Percentiles rank a stretch among this genome's conserved stretches.
These are phyloP conservation scores for Yamadazyma conglobata DNA, from an alignment of 1,139 yeast species.

Conservation along the genomic window DNA sequence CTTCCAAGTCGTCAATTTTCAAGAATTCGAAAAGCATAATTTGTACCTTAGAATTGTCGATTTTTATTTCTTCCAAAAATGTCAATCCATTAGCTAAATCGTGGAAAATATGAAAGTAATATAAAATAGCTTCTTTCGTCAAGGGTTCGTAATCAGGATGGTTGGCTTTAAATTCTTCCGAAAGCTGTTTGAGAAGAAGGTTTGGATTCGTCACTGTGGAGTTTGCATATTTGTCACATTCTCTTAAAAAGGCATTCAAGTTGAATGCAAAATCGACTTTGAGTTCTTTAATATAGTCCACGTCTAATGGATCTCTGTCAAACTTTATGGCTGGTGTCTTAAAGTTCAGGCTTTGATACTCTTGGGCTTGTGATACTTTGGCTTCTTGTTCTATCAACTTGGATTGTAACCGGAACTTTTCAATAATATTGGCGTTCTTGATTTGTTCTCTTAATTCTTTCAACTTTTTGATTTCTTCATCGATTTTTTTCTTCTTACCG, in stretches of 20 bases:
- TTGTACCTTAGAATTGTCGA: constrained; percentile 24
- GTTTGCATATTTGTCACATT: constrained; percentile 19
- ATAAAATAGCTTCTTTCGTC: constrained; percentile 27
- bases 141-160: constrained; percentile 21
- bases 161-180: constrained; percentile 19
- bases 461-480: constrained; percentile 20
- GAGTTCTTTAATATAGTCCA: constrained; percentile 17
- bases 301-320: constrained; percentile 20
- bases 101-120: constrained; percentile 28
- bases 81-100: constrained; percentile 29
- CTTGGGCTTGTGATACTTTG: constrained; percentile 23
- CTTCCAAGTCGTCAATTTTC: constrained; percentile 11
- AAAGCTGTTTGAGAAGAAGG: constrained; percentile 15
- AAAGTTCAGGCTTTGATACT: constrained; percentile 17
- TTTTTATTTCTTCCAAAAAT: constrained; percentile 28
- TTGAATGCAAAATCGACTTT: constrained; percentile 21
- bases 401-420: constrained; percentile 22
- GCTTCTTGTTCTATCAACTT: constrained; percentile 26
- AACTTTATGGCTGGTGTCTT: constrained; percentile 21
- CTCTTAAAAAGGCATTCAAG: constrained; percentile 25
- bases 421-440: constrained; percentile 25
- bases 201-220: constrained; percentile 19
- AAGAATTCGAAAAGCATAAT: constrained; percentile 20
- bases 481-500: constrained; percentile 12
- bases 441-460: constrained; percentile 23